phyloP scores from a whole-genome alignment of 108 stramenopile genomes.

The Cyclotella sp. region DNA sequence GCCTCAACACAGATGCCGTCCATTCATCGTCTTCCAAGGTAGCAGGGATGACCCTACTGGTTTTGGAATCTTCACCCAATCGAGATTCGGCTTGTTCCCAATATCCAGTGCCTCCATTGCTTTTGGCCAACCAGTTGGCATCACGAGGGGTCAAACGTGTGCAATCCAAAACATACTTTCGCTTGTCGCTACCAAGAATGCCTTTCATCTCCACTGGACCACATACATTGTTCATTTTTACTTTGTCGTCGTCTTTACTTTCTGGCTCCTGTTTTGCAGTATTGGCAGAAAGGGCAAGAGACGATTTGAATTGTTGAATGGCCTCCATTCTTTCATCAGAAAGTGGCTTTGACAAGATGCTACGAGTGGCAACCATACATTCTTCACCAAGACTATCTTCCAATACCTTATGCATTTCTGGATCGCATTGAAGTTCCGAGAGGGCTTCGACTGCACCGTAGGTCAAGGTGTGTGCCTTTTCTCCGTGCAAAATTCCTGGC shows the following conservation, averaged over 20 bases:
- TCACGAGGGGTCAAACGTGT: conserved; percentile 93
- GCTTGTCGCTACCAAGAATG: conserved; percentile 89
- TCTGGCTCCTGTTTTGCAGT: conserved; percentile 38
- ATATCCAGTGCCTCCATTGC: conserved; percentile 77
- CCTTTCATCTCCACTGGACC: conserved; percentile 94
- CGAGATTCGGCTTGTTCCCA: conserved; percentile 52
- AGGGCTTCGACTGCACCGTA: conserved; percentile 93
- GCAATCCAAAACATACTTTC: conserved; percentile 93
- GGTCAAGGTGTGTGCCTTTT: conserved; percentile 83
- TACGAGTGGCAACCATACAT: conserved; percentile 74
- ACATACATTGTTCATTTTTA: conserved; percentile 55
- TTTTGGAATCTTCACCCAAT: neutral
- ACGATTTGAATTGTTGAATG: conserved; percentile 53
- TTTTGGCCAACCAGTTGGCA: conserved; percentile 90
- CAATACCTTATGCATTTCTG: conserved; percentile 82
- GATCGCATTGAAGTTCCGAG: conserved; percentile 66
- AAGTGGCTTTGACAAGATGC: conserved; percentile 58
- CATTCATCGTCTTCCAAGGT: conserved; percentile 79
- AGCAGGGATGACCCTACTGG: conserved; percentile 24
- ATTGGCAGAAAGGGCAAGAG: conserved; percentile 8
- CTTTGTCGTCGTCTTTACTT: conserved; percentile 39
- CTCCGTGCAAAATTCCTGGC: conserved; percentile 89
- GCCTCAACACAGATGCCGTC: conserved; percentile 79
- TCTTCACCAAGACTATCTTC: conserved; percentile 69
- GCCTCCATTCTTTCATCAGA: conserved; percentile 62